Conservation (phyloP, 805 yeast species). For the Ogataea ganodermae region DNA sequence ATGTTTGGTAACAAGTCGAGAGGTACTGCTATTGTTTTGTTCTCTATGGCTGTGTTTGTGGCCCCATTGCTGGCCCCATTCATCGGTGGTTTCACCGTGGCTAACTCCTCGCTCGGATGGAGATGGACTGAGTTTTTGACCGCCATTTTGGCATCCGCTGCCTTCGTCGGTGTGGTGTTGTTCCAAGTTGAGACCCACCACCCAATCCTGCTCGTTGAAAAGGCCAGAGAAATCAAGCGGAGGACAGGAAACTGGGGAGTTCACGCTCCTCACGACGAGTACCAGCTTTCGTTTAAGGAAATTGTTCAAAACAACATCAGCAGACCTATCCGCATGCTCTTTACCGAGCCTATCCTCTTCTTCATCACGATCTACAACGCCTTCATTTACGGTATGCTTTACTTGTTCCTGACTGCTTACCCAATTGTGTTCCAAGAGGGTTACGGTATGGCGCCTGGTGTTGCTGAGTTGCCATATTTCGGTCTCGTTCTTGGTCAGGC, state of each 20-base stretch:
- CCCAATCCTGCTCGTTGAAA: constrained; percentile 60
- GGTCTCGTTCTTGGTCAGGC: constrained; percentile 71
- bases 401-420: constrained; percentile 71
- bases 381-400: constrained; percentile 77
- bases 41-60: constrained; percentile 69
- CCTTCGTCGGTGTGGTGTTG: constrained; percentile 39
- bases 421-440: constrained; percentile 68
- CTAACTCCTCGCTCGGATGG: constrained; percentile 65
- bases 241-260: constrained; percentile 82
- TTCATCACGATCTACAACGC: constrained; percentile 70
- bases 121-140: constrained; percentile 78
- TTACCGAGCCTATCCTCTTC: constrained; percentile 72
- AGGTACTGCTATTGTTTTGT: constrained; percentile 75
- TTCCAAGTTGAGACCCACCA: constrained; percentile 70
- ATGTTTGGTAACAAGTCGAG: constrained; percentile 64
- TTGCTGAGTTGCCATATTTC: constrained; percentile 76
- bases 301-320: constrained; percentile 62
- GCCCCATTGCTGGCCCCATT: constrained; percentile 88
- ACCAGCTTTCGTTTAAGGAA: constrained; percentile 55
- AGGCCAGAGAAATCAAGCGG: constrained; percentile 63
- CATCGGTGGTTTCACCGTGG: constrained; percentile 66
- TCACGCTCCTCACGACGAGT: constrained; percentile 73
- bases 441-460: constrained; percentile 64
- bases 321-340: constrained; percentile 69
- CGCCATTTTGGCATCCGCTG: constrained; percentile 57